Evolutionary conservation across 768 basidiomycete genomes (phyloP).

Genomic region (Mycena kentingensis): DNA sequence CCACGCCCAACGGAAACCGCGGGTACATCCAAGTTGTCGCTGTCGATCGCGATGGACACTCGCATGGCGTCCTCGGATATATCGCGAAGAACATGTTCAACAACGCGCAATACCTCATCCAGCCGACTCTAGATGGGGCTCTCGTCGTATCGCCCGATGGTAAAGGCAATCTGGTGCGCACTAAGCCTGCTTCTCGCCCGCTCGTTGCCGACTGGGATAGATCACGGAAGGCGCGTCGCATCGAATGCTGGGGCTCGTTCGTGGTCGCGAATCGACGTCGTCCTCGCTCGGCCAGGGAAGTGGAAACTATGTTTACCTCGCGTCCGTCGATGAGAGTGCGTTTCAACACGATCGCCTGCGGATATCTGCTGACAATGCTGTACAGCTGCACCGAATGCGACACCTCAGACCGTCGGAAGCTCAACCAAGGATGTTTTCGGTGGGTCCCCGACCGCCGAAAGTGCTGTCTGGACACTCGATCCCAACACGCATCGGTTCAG

Average conservation of each 20-base stretch:
- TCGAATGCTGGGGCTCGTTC: conserved; percentile 25
- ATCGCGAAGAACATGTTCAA: conserved; percentile 8
- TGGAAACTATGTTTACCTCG: conserved; percentile 17
- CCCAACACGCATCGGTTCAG: conserved; percentile 7
- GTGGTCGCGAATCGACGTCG: conserved; percentile 22
- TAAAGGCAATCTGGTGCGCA: conserved; percentile 1
- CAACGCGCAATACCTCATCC: conserved; percentile 9
- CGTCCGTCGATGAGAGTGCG: conserved; percentile 25
- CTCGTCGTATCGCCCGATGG: conserved; percentile 11
- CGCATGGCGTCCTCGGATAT: conserved; percentile 9
- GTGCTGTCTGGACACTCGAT: conserved; percentile 25
- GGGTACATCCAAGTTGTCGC: conserved; percentile 15
- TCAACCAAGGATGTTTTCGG: conserved; percentile 8
- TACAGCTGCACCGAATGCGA: conserved; percentile 11
- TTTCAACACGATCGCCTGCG: neutral
- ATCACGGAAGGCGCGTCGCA: conserved; percentile 19
- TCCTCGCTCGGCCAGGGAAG: conserved; percentile 14
- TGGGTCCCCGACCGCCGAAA: conserved; percentile 4
- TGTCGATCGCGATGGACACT: conserved; percentile 10
- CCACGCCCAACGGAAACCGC: conserved; percentile 8
- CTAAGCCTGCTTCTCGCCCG: neutral
- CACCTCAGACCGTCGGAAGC: conserved; percentile 13
- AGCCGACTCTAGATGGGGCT: conserved; percentile 8
- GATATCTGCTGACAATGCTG: neutral
- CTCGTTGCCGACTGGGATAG: conserved; percentile 1